Evolutionary conservation across 768 basidiomycete species (phyloP).

Genomic region (Podaxis pistillaris): DNA sequence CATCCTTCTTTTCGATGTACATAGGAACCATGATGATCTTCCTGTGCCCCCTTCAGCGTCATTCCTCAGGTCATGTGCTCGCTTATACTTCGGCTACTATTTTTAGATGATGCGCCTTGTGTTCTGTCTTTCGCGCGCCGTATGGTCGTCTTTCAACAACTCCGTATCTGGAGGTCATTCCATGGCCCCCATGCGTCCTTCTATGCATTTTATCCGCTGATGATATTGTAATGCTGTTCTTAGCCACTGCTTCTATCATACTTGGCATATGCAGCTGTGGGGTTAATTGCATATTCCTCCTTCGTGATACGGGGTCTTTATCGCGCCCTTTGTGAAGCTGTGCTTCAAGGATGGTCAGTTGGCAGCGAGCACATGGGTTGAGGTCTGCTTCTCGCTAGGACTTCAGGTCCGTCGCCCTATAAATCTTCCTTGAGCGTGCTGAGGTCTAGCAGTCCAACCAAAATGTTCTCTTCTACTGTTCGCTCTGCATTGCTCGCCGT

Average conservation of each 20-base stretch:
- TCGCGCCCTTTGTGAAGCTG: not conserved
- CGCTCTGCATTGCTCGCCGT: slow-evolving; percentile 5
- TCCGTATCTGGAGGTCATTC: not conserved
- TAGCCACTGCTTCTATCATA: not conserved
- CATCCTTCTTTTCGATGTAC: not conserved
- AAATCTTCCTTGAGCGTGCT: not conserved
- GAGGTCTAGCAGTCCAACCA: not conserved
- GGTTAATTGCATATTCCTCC: not conserved
- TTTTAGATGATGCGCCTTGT: slow-evolving; percentile 2
- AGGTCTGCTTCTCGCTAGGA: not conserved
- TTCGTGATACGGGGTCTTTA: not conserved
- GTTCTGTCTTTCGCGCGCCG: not conserved
- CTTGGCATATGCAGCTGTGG: not conserved
- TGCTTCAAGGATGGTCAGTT: not conserved
- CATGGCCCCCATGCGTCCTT: not conserved
- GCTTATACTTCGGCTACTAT: not conserved
- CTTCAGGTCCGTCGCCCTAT: not conserved
- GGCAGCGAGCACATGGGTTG: slow-evolving; percentile 1
- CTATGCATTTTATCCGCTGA: not conserved
- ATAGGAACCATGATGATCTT: not conserved
- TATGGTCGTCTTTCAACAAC: slow-evolving; percentile 2
- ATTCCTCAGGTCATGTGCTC: not conserved
- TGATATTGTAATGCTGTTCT: not conserved
- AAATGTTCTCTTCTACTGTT: slow-evolving; percentile 8
- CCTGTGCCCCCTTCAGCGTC: not conserved